Evolutionary conservation across 1,139 yeast genomes (phyloP), one percentile per base, ranked within the genome.

Genomic region (Pichia sp.): DNA sequence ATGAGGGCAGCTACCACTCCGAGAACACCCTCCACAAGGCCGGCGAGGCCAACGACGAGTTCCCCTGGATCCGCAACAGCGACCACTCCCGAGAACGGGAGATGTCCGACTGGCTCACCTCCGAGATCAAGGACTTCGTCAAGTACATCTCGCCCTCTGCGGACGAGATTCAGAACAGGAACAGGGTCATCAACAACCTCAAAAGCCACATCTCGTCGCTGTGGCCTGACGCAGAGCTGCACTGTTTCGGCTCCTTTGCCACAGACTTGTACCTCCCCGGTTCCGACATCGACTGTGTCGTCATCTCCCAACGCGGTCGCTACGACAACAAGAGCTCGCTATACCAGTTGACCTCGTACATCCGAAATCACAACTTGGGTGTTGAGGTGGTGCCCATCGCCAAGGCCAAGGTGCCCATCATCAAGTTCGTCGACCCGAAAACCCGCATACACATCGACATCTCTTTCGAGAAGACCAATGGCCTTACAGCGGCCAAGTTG

Each of bases 281-380:
- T 0, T 89, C 97, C 0, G 99, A 95, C 73, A 90, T 95, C 36
- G 99, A 95, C 69, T 84, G 95, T 84, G 98, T 91, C 43, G 79
- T 95, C 26, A 74, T 85, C 8, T 86, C 96, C 10, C 71, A 74
- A 18, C 67, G 74, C 3, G 85, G 87, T 3, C 78, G 79, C 59
- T 84, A 85, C 64, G 95, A 83, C 58, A 79, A 78, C 54, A 77
- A 89, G 61, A 78, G 82, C 22, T 75, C 83, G 46, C 71, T 95
- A 46, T 90, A 86, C 66, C 86, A 86, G 60, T 73, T 93, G 16
- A 83, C 96, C 2, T 80, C 93, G 8, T 80, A 76, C 63, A 73
- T 91, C 55, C 78, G 90, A 62, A 74, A 76, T 39, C 73, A 77
- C 51, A 77, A 78, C 9, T 69, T 89, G 39, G 96, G 95, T 3